These are phyloP conservation scores for Nothopassalora personata DNA, from an alignment of 2,329 filamentous ascomycete species.

Conservation along the genomic window DNA sequence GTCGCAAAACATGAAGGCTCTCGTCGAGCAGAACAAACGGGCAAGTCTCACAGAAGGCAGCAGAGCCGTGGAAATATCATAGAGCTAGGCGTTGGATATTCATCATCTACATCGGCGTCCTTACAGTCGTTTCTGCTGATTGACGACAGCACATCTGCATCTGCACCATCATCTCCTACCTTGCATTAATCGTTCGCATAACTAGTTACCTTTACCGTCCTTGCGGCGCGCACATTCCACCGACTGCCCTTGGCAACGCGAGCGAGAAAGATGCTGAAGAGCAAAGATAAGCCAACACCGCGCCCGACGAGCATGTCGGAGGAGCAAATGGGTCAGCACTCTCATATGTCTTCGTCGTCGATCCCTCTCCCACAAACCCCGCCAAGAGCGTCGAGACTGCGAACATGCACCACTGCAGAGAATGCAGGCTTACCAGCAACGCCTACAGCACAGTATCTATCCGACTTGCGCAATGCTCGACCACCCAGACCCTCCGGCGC, in stretches of 20 bases:
- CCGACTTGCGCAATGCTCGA: constrained; percentile 64
- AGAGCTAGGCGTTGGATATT: not conserved
- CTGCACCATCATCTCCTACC: not conserved
- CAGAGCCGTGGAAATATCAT: not conserved
- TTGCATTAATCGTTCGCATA: not conserved
- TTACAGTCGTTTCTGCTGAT: not conserved
- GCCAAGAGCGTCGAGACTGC: constrained; percentile 18
- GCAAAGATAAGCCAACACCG: constrained; percentile 21
- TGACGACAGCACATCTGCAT: not conserved
- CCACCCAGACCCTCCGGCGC: constrained; percentile 65
- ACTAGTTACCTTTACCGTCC: not conserved
- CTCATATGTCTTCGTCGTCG: constrained; percentile 17
- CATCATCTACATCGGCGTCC: not conserved
- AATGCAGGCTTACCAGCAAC: constrained; percentile 22
- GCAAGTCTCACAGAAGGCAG: not conserved
- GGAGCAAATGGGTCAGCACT: constrained; percentile 30
- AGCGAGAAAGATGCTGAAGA: constrained; percentile 16
- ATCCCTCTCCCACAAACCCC: constrained; percentile 21
- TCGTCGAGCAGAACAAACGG: not conserved
- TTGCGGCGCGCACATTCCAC: constrained; percentile 10
- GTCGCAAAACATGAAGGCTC: not conserved
- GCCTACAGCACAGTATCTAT: constrained; percentile 60
- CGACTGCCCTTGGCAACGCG: constrained; percentile 7
- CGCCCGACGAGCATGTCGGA: constrained; percentile 27
- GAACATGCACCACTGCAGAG: constrained; percentile 19